Base-by-base conservation (phyloP, 192 early-diverging fungal genomes). In the Umbelopsis vinacea region DNA sequence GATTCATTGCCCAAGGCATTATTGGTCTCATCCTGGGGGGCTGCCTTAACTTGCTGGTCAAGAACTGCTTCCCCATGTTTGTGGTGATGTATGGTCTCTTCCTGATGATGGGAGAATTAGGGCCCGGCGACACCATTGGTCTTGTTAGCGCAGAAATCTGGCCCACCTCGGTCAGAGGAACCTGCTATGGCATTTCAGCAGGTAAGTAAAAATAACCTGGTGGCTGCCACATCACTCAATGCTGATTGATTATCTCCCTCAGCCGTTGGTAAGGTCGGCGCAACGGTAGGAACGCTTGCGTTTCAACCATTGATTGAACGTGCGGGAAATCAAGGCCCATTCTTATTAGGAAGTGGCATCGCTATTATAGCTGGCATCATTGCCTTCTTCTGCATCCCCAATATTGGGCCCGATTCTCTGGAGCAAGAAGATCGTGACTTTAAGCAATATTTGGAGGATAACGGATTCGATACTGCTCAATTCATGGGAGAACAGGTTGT, bases 11-110 rank as follows among this genome's bases (percentile, higher is more conserved):
- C 4, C 81, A 83, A 50, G 84, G 84, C 4, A 67, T 84, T 19
- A 63, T 87, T 38, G 86, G 86, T 11, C 66, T 87, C 69, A 72
- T 86, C 4, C 76, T 87, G 72, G 86, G 86, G 7, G 76, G 75
- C 73, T 79, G 71, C 46, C 84, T 81, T 72, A 77, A 75, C 46
- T 57, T 72, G 10, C 55, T 85, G 48, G 63, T 83, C 37, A 46
- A 74, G 19, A 81, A 78, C 74, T 81, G 77, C 38, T 76, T 82
- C 29, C 74, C 81, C 21, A 71, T 85, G 71, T 85, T 85, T 73
- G 75, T 85, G n/a, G 57, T 85, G 21, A 66, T 82, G 48, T 85
- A 85, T 46, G 84, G 83, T 35, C 11, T 85, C 19, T 85, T 85
- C 60, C 45, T 83, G 46, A 71, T 77, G 10, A 68, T 71, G 22